Conservation (phyloP, 225 moss, liverwort and hornwort species). For the Sphagnum tenellum region DNA sequence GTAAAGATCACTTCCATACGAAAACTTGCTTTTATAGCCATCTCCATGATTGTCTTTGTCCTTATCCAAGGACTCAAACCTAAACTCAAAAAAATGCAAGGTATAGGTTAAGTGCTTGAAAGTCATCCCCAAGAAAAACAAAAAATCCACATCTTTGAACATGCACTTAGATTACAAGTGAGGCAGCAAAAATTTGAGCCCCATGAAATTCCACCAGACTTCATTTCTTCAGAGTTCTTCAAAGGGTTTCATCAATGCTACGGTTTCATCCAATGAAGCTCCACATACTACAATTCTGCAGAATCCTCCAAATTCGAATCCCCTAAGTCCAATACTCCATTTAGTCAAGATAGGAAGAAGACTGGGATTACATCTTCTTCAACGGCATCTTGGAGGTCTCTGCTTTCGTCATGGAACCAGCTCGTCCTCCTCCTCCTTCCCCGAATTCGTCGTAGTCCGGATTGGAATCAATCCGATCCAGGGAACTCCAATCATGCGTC, state of each 20-base stretch:
- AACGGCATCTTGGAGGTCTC: slow-evolving; percentile 86
- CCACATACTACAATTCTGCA: no score
- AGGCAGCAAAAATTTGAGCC: no score
- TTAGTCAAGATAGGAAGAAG: not conserved
- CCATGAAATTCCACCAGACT: no score
- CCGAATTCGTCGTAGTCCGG: slow-evolving; percentile 68
- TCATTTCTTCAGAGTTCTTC: no score
- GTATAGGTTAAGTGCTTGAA: no score
- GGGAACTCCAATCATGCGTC: slow-evolving; percentile 60
- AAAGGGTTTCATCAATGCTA: no score
- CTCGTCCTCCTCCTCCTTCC: slow-evolving; percentile 25
- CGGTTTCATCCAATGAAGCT: no score
- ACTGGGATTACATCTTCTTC: slow-evolving; percentile 50
- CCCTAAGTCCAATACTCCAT: not conserved
- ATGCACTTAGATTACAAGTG: no score
- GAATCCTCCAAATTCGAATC: no score
- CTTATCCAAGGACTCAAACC: slow-evolving; percentile 79
- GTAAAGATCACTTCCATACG: slow-evolving; percentile 92
- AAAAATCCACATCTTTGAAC: no score
- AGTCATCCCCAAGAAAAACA: no score
- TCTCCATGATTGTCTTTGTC: slow-evolving; percentile 67
- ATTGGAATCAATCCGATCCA: slow-evolving; percentile 74
- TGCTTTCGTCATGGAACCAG: slow-evolving; percentile 43
- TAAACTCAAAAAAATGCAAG: slow-evolving; percentile 4
- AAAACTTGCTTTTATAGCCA: slow-evolving; percentile 89